These are phyloP conservation scores for Cercospora sp. DNA, from an alignment of 2,329 filamentous ascomycete genomes.

Conservation along the genomic window DNA sequence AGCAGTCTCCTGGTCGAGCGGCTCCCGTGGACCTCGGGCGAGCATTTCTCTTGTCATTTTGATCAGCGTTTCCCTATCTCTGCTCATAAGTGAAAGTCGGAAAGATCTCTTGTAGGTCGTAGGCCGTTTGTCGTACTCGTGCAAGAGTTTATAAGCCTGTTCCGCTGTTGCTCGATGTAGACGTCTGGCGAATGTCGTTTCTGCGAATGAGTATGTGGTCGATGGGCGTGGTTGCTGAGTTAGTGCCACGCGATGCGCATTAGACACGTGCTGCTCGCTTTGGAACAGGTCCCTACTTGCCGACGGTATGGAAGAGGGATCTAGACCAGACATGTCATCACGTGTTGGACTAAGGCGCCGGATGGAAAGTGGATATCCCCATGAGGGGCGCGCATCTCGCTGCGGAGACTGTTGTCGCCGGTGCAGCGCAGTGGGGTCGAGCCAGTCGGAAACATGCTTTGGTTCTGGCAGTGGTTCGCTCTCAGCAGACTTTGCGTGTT, in stretches of 20 bases:
- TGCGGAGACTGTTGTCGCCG: neutral
- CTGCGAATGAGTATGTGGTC: constrained; percentile 61
- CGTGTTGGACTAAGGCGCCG: neutral
- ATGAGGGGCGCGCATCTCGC: neutral
- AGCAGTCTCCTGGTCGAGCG: constrained; percentile 62
- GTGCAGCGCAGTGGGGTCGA: neutral
- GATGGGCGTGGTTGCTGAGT: constrained; percentile 37
- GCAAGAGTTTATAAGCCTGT: constrained; percentile 42
- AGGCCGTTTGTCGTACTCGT: constrained; percentile 36
- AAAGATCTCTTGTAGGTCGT: constrained; percentile 32
- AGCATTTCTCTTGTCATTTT: constrained; percentile 45
- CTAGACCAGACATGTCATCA: neutral
- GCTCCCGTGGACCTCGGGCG: constrained; percentile 44
- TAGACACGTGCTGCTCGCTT: neutral
- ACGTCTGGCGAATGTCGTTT: constrained; percentile 68
- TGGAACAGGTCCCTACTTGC: neutral
- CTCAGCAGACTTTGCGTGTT: neutral
- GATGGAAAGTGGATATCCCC: neutral
- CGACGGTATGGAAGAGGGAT: neutral
- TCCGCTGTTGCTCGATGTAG: constrained; percentile 56
- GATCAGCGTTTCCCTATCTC: constrained; percentile 27
- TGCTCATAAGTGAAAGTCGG: constrained; percentile 30
- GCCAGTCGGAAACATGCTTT: neutral
- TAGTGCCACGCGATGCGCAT: constrained; percentile 4
- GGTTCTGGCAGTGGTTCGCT: neutral